Evolutionary conservation across 2,329 filamentous ascomycete species (phyloP), one percentile per base, ranked within the genome.

Genomic region (Trichoderma sp.): DNA sequence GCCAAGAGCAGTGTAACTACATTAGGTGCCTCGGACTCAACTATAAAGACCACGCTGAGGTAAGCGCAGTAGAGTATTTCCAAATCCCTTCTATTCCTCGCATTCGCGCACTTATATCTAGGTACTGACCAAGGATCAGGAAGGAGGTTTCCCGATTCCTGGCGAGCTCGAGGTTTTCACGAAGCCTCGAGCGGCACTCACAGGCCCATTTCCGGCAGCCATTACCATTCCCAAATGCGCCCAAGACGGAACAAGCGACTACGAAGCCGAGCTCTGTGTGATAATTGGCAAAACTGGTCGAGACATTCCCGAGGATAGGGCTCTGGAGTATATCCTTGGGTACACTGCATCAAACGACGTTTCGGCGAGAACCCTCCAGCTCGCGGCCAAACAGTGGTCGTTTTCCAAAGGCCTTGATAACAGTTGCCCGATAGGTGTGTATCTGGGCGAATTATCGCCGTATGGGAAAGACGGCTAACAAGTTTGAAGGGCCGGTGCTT

Each of bases 271-370:
- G 70, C 79, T 86, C 64, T 81, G 78, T 6, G 78, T 86, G 34
- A 77, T 86, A 4, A 82, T 86, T 29, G 81, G 81, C 10, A 78
- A 80, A 42, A 78, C 80, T 35, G 80, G 78, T 63, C 84, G 84
- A 70, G 80, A 86, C 63, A 79, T 86, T 3, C 70, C 77, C 4
- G 81, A 83, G 59, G 77, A 77, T 1, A 79, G 86, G 32, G 83
- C 84, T 5, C 70, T 82, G 5, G 78, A 82, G 27, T 84, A 86
- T 71, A 78, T 88, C 2, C 80, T 87, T 1, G 86, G 85, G 34
- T 88, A 87, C 70, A 85, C 85, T 0, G 82, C 82, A 27, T 83
- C 82, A 37, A 88, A 88, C 73, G 84, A 86, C 69, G 72, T 86
- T 19, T 83, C 83, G 2, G 82, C 83, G 0, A 76, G 84, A 3